phyloP scores from a whole-genome alignment of 2,329 filamentous ascomycete genomes.

The Balansia obtecta region DNA sequence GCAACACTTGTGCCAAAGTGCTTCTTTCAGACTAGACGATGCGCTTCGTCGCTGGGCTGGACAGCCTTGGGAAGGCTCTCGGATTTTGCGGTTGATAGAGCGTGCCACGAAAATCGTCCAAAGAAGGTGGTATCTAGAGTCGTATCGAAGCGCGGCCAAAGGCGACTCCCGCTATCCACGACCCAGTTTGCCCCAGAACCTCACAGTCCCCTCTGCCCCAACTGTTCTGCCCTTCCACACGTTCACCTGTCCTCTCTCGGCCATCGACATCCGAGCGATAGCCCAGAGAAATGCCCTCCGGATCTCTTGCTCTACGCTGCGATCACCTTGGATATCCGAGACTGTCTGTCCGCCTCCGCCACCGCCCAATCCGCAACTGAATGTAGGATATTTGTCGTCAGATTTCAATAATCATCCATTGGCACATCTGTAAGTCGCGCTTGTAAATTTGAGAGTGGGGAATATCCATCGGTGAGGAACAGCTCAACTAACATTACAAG shows the following conservation, averaged over 20 bases:
- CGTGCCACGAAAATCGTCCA: conserved; percentile 65
- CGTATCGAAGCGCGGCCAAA: conserved; percentile 49
- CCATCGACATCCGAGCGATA: conserved; percentile 83
- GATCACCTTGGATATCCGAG: conserved; percentile 71
- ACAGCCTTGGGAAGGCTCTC: conserved; percentile 77
- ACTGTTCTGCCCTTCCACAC: conserved; percentile 96
- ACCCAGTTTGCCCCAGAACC: conserved; percentile 56
- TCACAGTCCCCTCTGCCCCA: conserved; percentile 75
- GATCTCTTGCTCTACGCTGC: conserved; percentile 82
- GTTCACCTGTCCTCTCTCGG: conserved; percentile 86
- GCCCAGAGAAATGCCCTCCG: conserved; percentile 89
- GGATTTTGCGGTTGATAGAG: conserved; percentile 72
- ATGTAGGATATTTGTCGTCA: conserved; percentile 90
- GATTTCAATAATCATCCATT: conserved; percentile 98
- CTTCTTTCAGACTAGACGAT: conserved; percentile 23
- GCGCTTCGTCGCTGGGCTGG: conserved; percentile 52
- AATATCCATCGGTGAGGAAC: not conserved
- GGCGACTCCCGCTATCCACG: conserved; percentile 50
- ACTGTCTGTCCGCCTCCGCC: conserved; percentile 75
- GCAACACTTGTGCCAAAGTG: conserved; percentile 23
- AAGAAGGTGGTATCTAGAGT: conserved; percentile 82
- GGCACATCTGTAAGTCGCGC: conserved; percentile 58
- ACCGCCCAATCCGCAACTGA: conserved; percentile 72
- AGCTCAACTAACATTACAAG: conserved; percentile 18
- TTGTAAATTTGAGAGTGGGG: not conserved